Conservation (phyloP, 495 filamentous ascomycete species). For the Podospora bellae-mahoneyi region DNA sequence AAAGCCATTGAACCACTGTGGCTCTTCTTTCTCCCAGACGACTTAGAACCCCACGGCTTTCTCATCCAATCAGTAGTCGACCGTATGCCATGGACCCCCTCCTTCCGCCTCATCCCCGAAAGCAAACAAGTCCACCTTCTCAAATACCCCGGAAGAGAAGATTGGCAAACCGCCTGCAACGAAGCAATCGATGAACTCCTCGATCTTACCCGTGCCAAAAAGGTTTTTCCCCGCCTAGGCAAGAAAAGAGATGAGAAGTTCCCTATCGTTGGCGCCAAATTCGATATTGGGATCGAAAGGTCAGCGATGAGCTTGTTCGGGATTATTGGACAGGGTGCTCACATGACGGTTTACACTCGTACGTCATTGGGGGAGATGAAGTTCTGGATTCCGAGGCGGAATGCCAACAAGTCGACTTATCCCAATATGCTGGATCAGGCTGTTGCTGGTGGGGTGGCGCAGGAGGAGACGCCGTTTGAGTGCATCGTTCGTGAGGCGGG, state of each 20-base stretch:
- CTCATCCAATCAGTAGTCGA: neutral
- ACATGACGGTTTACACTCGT: conserved; percentile 47
- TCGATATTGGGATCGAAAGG: neutral
- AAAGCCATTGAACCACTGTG: neutral
- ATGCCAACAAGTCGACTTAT: conserved; percentile 45
- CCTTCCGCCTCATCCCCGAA: neutral
- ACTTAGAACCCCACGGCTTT: neutral
- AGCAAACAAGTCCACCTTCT: neutral
- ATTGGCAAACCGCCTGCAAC: neutral
- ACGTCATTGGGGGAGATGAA: conserved; percentile 28
- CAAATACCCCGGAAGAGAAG: neutral
- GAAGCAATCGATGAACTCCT: neutral
- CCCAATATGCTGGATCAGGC: conserved; percentile 54
- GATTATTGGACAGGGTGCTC: conserved; percentile 47
- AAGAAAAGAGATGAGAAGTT: neutral
- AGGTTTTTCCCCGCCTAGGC: neutral
- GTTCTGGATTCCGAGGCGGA: conserved; percentile 53
- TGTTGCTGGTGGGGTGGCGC: conserved; percentile 52
- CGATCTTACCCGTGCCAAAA: neutral
- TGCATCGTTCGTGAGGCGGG: conserved; percentile 52
- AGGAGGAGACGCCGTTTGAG: conserved; percentile 42
- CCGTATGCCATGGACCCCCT: neutral
- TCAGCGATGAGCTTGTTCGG: conserved; percentile 41
- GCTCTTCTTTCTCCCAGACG: neutral
- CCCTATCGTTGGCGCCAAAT: neutral